phyloP scores from a whole-genome alignment of 2,329 filamentous ascomycete genomes.

The Xylariaceae sp. region DNA sequence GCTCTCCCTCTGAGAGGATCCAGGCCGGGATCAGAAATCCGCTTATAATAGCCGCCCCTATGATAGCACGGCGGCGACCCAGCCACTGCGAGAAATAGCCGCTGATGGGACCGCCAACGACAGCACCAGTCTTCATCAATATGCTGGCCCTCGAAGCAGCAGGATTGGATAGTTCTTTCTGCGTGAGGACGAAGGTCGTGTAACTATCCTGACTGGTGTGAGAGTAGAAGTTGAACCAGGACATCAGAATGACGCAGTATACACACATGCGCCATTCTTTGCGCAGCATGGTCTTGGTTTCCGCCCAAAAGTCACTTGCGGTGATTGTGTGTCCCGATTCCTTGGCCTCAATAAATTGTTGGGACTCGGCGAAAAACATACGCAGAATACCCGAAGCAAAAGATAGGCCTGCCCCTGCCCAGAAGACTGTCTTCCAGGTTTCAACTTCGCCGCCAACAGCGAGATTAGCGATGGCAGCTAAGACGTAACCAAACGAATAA shows the following conservation, averaged over 20 bases:
- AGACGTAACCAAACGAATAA: conserved; percentile 75
- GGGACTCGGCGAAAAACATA: conserved; percentile 67
- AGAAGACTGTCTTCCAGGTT: conserved; percentile 73
- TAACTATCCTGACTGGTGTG: conserved; percentile 80
- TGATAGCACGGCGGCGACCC: conserved; percentile 67
- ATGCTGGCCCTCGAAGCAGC: conserved; percentile 71
- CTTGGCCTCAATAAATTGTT: conserved; percentile 70
- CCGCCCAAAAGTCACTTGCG: conserved; percentile 59
- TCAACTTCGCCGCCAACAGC: conserved; percentile 62
- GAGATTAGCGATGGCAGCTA: conserved; percentile 71
- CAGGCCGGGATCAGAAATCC: conserved; percentile 63
- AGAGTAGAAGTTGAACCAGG: conserved; percentile 70
- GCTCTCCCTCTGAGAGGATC: conserved; percentile 61
- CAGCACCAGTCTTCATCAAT: conserved; percentile 74
- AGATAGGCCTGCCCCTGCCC: conserved; percentile 65
- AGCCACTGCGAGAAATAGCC: conserved; percentile 74
- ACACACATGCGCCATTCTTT: conserved; percentile 73
- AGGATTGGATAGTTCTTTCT: conserved; percentile 64
- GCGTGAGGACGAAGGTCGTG: conserved; percentile 72
- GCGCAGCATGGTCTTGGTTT: conserved; percentile 63
- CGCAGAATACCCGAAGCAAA: conserved; percentile 66
- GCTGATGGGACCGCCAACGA: conserved; percentile 67
- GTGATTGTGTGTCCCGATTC: conserved; percentile 51
- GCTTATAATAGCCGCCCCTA: conserved; percentile 57
- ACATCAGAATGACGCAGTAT: conserved; percentile 77